These are phyloP conservation scores for Mercurialis annua DNA, from an alignment of 345 rosid genomes.

Conservation along the genomic window DNA sequence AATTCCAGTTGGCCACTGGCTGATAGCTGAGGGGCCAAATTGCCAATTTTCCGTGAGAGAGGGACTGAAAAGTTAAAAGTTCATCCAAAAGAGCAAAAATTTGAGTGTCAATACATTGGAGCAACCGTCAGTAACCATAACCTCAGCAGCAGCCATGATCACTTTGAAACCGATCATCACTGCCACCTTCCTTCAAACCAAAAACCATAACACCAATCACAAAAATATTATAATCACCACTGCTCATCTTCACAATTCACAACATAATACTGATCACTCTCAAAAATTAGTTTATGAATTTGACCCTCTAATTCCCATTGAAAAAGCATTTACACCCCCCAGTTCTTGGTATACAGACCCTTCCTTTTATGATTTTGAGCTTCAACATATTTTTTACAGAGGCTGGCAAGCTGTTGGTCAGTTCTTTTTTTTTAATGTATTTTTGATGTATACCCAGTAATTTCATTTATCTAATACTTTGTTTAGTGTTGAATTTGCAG, in stretches of 20 bases:
- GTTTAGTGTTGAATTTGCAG: conserved; percentile 32
- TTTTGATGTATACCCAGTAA: background rate
- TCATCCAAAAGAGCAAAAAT: no score
- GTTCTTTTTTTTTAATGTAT: conserved; percentile 10
- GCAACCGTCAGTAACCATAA: background rate
- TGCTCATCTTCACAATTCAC: background rate
- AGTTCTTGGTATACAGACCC: conserved; percentile 84
- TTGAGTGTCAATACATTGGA: no score
- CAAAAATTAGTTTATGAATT: conserved; percentile 43
- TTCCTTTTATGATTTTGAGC: conserved; percentile 50
- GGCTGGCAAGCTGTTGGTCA: conserved; percentile 90
- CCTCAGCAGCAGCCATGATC: background rate
- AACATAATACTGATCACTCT: background rate
- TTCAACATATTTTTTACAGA: conserved; percentile 63
- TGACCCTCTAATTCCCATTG: conserved; percentile 58
- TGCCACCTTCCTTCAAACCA: background rate
- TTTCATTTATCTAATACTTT: background rate
- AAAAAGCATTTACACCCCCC: conserved; percentile 73
- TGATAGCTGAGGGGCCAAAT: no score
- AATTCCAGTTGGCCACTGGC: no score
- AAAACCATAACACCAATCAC: background rate
- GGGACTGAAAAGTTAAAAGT: no score
- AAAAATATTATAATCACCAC: background rate
- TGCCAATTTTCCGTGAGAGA: no score
- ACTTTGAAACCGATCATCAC: background rate